A percentile compares a stretch with the other conserved stretches of the same genome.
Evolutionary conservation across 257 asterid species (phyloP).

Genomic region (Plectranthus barbatus): DNA sequence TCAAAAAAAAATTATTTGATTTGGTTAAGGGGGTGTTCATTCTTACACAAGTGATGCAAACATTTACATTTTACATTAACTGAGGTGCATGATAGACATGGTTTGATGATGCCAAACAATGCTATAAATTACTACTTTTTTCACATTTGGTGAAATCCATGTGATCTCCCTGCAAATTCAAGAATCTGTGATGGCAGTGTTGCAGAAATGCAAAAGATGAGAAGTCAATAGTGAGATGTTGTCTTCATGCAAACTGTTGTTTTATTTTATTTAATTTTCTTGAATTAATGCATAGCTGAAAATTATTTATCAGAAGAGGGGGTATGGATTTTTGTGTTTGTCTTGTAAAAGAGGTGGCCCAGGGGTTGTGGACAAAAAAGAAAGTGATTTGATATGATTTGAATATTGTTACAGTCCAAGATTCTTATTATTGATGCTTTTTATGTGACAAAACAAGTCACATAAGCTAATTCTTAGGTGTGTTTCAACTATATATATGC

Average conservation of each 20-base stretch:
- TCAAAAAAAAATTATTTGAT: background rate
- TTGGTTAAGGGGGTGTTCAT: conserved; percentile 3
- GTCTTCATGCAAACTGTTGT: conserved; percentile 29
- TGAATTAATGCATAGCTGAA: background rate
- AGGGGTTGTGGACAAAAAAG: conserved; percentile 2
- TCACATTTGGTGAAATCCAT: conserved; percentile 20
- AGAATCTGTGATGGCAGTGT: conserved; percentile 33
- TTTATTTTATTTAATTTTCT: background rate
- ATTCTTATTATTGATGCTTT: conserved; percentile 33
- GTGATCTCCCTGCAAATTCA: conserved; percentile 22
- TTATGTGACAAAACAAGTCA: conserved; percentile 16
- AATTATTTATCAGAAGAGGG: conserved; percentile 9
- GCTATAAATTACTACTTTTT: background rate
- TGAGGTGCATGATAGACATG: background rate
- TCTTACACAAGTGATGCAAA: background rate
- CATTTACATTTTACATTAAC: too few species aligned
- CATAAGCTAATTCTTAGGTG: conserved; percentile 10
- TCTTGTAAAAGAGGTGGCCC: conserved; percentile 38
- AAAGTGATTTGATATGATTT: conserved; percentile 38
- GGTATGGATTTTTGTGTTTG: conserved; percentile 44
- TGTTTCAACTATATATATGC: background rate
- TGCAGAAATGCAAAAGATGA: conserved; percentile 26
- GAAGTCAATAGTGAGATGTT: conserved; percentile 26
- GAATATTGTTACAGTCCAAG: conserved; percentile 13
- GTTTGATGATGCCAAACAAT: background rate